Conservation (phyloP, 139 green algal genomes). For the Auxenochlorella pyrenoidosa region DNA sequence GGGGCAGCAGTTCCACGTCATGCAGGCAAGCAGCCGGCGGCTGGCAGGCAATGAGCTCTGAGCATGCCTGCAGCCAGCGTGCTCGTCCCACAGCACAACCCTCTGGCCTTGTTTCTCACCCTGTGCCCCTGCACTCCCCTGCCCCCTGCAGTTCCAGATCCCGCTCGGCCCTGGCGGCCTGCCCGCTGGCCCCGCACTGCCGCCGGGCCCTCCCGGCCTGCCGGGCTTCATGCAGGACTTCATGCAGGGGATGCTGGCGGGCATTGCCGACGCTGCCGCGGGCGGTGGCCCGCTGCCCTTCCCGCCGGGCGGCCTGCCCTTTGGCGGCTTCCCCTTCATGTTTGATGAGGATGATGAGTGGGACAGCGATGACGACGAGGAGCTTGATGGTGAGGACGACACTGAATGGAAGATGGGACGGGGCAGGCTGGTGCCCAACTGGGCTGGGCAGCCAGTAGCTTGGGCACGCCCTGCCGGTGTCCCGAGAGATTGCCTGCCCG, state of each 20-base stretch:
- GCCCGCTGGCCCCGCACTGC: neutral
- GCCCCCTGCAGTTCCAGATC: neutral
- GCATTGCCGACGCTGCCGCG: no score
- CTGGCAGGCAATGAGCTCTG: neutral
- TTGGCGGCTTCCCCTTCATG: neutral
- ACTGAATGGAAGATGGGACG: no score
- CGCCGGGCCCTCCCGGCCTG: neutral
- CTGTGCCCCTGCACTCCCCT: no score
- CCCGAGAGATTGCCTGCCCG: no score
- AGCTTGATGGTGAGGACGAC: constrained; percentile 4
- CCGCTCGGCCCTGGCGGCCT: neutral
- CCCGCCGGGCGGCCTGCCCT: no score
- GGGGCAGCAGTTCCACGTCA: constrained; percentile 10
- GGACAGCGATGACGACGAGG: neutral
- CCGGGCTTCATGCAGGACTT: neutral
- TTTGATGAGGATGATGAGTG: neutral
- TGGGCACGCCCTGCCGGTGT: no score
- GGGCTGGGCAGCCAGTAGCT: no score
- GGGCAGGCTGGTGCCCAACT: no score
- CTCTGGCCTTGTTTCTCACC: neutral
- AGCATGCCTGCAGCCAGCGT: neutral
- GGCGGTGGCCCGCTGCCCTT: no score
- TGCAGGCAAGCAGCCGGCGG: neutral
- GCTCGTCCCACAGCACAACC: no score
- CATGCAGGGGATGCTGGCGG: neutral